These are phyloP conservation scores for Avena atlantica DNA, from an alignment of 176 grass and related monocot genomes.

Conservation along the genomic window DNA sequence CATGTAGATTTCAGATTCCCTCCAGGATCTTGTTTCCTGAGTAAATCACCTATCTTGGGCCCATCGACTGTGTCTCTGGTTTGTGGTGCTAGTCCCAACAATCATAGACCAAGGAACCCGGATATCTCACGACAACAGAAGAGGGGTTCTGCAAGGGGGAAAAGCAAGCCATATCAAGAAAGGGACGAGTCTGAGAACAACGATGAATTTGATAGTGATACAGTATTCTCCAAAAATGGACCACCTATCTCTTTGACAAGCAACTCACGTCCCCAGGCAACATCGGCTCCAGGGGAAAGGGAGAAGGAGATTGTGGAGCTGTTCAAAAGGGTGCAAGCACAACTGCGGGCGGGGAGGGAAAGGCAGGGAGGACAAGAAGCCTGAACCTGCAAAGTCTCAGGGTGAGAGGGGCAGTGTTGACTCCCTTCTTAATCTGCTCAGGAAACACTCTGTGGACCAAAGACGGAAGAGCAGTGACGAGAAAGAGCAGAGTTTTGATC, in stretches of 20 bases:
- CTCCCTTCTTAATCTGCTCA: slow-evolving; percentile 69
- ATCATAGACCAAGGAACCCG: slow-evolving; percentile 45
- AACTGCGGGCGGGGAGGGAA: slow-evolving; percentile 51
- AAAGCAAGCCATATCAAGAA: slow-evolving; percentile 65
- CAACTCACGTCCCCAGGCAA: slow-evolving; percentile 51
- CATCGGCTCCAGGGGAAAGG: slow-evolving; percentile 59
- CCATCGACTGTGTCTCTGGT: slow-evolving; percentile 48
- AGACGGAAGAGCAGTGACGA: slow-evolving; percentile 46
- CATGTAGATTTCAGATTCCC: slow-evolving; percentile 44
- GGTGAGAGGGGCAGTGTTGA: slow-evolving; percentile 68
- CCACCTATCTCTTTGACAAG: slow-evolving; percentile 53
- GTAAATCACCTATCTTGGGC: slow-evolving; percentile 38
- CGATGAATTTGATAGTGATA: slow-evolving; percentile 64
- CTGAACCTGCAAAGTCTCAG: slow-evolving; percentile 62
- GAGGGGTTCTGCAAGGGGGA: slow-evolving; percentile 36
- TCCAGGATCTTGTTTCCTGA: slow-evolving; percentile 47
- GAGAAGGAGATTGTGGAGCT: slow-evolving; percentile 78
- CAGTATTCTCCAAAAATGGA: slow-evolving; percentile 69
- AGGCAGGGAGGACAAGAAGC: slow-evolving; percentile 68
- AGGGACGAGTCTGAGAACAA: slow-evolving; percentile 60
- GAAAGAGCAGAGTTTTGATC: slow-evolving; percentile 53
- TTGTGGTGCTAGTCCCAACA: slow-evolving; percentile 58
- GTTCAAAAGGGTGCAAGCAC: slow-evolving; percentile 83
- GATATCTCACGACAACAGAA: slow-evolving; percentile 40
- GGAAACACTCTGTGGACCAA: slow-evolving; percentile 68